phyloP scores from a whole-genome alignment of 371 early-diverging fungal species.

The Mycotypha africana region DNA sequence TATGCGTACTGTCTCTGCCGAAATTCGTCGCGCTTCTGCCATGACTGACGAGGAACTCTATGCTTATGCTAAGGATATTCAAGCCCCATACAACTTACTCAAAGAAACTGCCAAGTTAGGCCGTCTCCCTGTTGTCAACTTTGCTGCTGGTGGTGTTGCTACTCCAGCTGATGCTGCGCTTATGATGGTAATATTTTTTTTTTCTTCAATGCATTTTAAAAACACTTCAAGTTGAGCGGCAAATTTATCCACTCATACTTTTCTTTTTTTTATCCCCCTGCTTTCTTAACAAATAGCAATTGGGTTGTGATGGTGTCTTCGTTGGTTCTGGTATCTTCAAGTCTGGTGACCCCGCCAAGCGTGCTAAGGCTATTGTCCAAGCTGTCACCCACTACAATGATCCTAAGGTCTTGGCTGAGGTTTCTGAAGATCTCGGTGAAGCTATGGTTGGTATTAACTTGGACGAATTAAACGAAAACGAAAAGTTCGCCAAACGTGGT shows the following conservation, averaged over 20 bases:
- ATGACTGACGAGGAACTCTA: conserved; percentile 72
- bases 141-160: conserved; percentile 96
- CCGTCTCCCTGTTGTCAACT: conserved; percentile 95
- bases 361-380: conserved; percentile 92
- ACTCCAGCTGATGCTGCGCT: conserved; percentile 97
- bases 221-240: no score
- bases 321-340: conserved; percentile 88
- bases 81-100: conserved; percentile 85
- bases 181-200: conserved; percentile 89
- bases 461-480: conserved; percentile 60
- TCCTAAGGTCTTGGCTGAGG: conserved; percentile 81
- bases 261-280: no score
- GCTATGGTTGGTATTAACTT: conserved; percentile 96
- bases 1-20: conserved; percentile 78
- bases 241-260: no score
- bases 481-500: conserved; percentile 71
- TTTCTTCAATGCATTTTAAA: no score
- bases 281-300: conserved; percentile 65
- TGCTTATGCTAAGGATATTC: conserved; percentile 91
- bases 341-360: conserved; percentile 94
- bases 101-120: conserved; percentile 86
- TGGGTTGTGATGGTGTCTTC: conserved; percentile 97
- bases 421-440: conserved; percentile 92
- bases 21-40: conserved; percentile 75
- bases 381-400: conserved; percentile 95